phyloP scores from a whole-genome alignment of 2,329 filamentous ascomycete genomes.

The Xylariaceae sp. region DNA sequence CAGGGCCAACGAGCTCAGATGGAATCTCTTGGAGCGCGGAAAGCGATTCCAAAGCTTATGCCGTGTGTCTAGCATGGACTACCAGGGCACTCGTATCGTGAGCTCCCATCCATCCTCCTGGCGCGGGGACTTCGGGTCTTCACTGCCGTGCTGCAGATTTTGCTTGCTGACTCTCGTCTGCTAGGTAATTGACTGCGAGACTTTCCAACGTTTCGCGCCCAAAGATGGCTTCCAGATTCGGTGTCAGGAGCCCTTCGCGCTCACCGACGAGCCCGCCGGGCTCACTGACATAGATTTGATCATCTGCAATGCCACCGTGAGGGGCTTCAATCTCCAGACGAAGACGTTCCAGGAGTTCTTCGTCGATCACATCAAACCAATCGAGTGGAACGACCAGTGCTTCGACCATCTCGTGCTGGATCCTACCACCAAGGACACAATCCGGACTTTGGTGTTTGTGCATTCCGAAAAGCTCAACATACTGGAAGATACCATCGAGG shows the following conservation, averaged over 20 bases:
- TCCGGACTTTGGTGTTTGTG: conserved; percentile 14
- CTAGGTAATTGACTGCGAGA: conserved; percentile 28
- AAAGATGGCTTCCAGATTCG: conserved; percentile 19
- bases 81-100: neutral
- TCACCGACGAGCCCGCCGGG: conserved; percentile 11
- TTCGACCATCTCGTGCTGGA: conserved; percentile 17
- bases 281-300: conserved; percentile 21
- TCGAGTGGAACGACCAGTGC: conserved; percentile 13
- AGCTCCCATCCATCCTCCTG: too few relatives aligned
- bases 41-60: conserved; percentile 25
- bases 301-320: conserved; percentile 19
- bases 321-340: conserved; percentile 24
- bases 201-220: conserved; percentile 23
- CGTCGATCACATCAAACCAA: conserved; percentile 11
- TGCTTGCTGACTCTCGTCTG: conserved; percentile 3
- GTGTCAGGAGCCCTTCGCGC: conserved; percentile 13
- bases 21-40: conserved; percentile 22
- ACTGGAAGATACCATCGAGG: conserved; percentile 14
- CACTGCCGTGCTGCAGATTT: too few relatives aligned
- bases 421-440: conserved; percentile 10
- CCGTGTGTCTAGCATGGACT: too few relatives aligned
- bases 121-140: too few relatives aligned
- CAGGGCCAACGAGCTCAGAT: conserved; percentile 18
- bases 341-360: conserved; percentile 26
- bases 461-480: conserved; percentile 6